Percentiles rank a stretch among this genome's conserved stretches.
Evolutionary conservation across 495 filamentous ascomycete species (phyloP).

Genomic region (Aspergillus taichungensis): DNA sequence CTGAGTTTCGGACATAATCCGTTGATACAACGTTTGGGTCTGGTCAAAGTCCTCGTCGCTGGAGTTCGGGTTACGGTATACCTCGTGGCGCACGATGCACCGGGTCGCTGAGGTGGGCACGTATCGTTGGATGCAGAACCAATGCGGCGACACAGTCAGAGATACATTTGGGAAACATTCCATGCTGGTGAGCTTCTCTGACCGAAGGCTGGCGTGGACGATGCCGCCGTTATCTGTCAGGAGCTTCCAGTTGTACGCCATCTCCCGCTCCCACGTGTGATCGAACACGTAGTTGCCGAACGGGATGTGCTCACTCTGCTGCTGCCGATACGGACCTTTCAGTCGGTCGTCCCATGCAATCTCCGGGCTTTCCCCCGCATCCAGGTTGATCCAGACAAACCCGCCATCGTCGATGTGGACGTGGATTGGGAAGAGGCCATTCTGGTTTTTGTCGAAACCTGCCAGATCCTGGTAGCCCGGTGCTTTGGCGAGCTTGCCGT

Average conservation of each 20-base stretch:
- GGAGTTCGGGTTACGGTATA: constrained; percentile 38
- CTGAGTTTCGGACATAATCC: constrained; percentile 39
- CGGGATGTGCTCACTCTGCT: constrained; percentile 27
- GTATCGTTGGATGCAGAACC: constrained; percentile 41
- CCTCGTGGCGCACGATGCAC: constrained; percentile 35
- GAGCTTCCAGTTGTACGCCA: constrained; percentile 45
- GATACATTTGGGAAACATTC: constrained; percentile 41
- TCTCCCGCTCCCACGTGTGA: constrained; percentile 38
- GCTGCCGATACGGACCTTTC: constrained; percentile 26
- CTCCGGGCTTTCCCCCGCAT: constrained; percentile 31
- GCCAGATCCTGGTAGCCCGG: constrained; percentile 45
- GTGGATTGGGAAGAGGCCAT: constrained; percentile 38
- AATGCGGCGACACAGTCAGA: constrained; percentile 37
- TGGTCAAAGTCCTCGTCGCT: constrained; percentile 35
- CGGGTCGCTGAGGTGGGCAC: constrained; percentile 31
- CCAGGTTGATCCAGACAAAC: constrained; percentile 45
- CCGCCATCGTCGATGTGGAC: constrained; percentile 38
- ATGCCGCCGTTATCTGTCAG: constrained; percentile 37
- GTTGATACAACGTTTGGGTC: constrained; percentile 34
- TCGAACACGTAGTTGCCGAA: constrained; percentile 41
- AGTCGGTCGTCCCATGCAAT: constrained; percentile 36
- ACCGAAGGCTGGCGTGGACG: constrained; percentile 31
- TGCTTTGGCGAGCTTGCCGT: constrained; percentile 51
- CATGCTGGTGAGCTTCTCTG: constrained; percentile 29
- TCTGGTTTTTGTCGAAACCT: constrained; percentile 47